These are phyloP conservation scores for Blechomonas ayalai DNA, from an alignment of 208 protist species.

Conservation along the genomic window DNA sequence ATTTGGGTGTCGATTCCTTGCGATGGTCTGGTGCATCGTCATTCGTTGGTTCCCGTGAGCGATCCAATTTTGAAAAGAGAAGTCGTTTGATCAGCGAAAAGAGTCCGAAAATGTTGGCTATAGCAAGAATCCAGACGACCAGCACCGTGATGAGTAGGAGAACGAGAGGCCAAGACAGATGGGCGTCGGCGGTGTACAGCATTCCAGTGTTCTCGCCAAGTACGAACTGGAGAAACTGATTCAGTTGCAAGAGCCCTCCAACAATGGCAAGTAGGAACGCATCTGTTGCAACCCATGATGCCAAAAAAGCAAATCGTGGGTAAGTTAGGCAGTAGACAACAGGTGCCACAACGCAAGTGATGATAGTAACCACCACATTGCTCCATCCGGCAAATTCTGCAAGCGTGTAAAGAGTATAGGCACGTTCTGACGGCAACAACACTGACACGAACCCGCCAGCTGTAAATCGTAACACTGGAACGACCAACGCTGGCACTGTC, in stretches of 20 bases:
- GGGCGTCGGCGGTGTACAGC: conserved; percentile 8
- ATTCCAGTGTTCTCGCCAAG: conserved; percentile 19
- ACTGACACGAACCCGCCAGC: too few relatives aligned
- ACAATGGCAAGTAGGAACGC: conserved; percentile 60
- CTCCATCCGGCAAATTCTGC: not conserved
- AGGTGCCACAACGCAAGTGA: conserved; percentile 18
- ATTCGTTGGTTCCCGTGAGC: too few relatives aligned
- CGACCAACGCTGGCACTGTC: conserved; percentile 4
- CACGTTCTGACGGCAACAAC: not conserved
- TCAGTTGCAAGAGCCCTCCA: conserved; percentile 60
- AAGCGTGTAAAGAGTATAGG: conserved; percentile 1
- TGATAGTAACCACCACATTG: conserved; percentile 5
- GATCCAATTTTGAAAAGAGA: too few relatives aligned
- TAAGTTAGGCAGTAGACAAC: conserved; percentile 14
- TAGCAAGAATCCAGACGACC: conserved; percentile 6
- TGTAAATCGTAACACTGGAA: too few relatives aligned
- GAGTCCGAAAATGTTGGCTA: too few relatives aligned
- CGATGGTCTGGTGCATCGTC: too few relatives aligned
- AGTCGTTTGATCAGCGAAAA: too few relatives aligned
- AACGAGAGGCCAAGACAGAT: conserved; percentile 19
- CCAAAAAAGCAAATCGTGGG: conserved; percentile 13
- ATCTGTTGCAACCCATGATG: conserved; percentile 74
- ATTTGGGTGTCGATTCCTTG: too few relatives aligned
- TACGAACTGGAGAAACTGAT: conserved; percentile 62
- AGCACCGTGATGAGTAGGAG: conserved; percentile 9